These are phyloP conservation scores for Polytrichum formosum DNA, from an alignment of 225 moss, liverwort and hornwort genomes.

Conservation along the genomic window DNA sequence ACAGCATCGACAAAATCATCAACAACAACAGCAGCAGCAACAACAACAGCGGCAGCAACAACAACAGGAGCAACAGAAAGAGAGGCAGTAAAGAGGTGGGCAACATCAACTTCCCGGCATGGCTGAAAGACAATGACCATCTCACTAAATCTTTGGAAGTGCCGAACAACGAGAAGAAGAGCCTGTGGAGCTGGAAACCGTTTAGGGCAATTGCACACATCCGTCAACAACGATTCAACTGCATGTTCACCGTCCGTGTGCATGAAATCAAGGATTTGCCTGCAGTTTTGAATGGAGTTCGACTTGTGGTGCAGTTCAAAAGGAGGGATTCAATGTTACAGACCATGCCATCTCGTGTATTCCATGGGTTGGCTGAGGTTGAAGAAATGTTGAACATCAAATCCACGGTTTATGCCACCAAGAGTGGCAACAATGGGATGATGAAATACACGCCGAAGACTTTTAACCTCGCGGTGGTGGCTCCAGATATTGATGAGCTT, in stretches of 20 bases:
- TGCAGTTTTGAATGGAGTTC: constrained; percentile 76
- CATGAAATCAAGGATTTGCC: constrained; percentile 87
- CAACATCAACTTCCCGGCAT: constrained; percentile 45
- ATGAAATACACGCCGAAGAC: constrained; percentile 80
- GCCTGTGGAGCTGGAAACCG: constrained; percentile 93
- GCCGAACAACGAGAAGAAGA: constrained; percentile 67
- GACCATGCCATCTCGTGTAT: constrained; percentile 80
- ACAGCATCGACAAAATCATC: neutral
- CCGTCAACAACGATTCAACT: constrained; percentile 71
- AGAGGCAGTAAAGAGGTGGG: constrained; percentile 39
- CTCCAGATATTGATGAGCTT: constrained; percentile 81
- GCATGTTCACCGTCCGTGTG: constrained; percentile 73
- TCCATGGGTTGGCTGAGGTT: constrained; percentile 76
- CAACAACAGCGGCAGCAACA: neutral
- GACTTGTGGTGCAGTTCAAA: constrained; percentile 68
- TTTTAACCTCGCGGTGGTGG: constrained; percentile 74
- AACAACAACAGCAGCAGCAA: neutral
- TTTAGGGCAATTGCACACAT: constrained; percentile 83
- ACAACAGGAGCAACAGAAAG: constrained; percentile 20
- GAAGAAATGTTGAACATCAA: constrained; percentile 74
- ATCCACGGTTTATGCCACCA: constrained; percentile 72
- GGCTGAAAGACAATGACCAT: constrained; percentile 67
- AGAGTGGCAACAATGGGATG: constrained; percentile 42
- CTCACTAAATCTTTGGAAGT: constrained; percentile 77
- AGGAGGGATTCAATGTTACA: constrained; percentile 68